A percentile compares a stretch with the other conserved stretches of the same genome.
phyloP scores from a whole-genome alignment of 228 moss, liverwort and hornwort species.

The Sphagnum fallax region DNA sequence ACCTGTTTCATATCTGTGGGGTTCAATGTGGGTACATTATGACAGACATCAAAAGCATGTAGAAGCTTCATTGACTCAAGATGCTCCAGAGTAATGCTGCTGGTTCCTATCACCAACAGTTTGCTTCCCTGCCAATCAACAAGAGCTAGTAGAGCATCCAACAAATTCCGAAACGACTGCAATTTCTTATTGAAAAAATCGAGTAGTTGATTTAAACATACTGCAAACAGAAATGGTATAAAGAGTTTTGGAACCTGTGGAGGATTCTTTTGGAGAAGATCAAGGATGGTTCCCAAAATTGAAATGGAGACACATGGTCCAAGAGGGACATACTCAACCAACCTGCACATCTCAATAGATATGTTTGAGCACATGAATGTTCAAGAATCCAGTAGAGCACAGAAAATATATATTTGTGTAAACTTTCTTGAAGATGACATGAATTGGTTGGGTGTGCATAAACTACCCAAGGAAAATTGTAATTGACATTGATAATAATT shows the following conservation, averaged over 20 bases:
- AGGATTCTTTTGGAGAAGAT: slow-evolving; percentile 80
- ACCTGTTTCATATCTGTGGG: slow-evolving; percentile 53
- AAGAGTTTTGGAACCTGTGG: slow-evolving; percentile 51
- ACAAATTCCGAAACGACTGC: neutral
- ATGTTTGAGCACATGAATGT: no score
- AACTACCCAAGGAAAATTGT: no score
- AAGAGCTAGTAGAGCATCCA: neutral
- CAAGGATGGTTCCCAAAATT: slow-evolving; percentile 73
- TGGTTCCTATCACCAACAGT: slow-evolving; percentile 75
- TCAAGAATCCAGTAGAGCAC: no score
- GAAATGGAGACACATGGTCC: slow-evolving; percentile 89
- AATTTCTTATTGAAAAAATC: neutral
- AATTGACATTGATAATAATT: no score
- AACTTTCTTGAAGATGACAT: no score
- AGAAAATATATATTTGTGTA: no score
- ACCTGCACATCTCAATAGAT: slow-evolving; percentile 58
- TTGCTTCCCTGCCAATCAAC: slow-evolving; percentile 54
- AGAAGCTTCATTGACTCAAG: slow-evolving; percentile 62
- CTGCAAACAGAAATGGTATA: neutral
- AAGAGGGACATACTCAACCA: slow-evolving; percentile 84
- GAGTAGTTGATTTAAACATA: neutral
- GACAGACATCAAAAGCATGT: slow-evolving; percentile 62
- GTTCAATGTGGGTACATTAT: slow-evolving; percentile 56
- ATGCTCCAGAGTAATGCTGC: slow-evolving; percentile 43
- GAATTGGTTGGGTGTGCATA: no score